Percentiles rank a stretch among this genome's conserved stretches.
These are phyloP conservation scores for Yarrowia yakushimensis DNA, from an alignment of 805 yeast genomes.

Conservation along the genomic window DNA sequence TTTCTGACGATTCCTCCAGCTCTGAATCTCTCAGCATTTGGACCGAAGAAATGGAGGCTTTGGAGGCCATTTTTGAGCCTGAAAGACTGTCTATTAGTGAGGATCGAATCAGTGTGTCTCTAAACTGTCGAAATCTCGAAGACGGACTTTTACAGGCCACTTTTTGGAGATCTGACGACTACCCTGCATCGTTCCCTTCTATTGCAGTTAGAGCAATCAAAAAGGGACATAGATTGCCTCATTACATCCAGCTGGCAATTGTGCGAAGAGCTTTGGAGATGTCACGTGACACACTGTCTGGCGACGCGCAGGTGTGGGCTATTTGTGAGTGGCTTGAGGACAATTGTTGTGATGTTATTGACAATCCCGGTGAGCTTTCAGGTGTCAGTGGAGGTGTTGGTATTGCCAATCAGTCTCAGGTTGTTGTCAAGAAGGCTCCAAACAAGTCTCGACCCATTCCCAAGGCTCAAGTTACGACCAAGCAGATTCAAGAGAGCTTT, in stretches of 20 bases:
- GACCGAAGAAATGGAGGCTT: slow-evolving; percentile 71
- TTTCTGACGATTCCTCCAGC: slow-evolving; percentile 3
- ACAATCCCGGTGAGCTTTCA: slow-evolving; percentile 71
- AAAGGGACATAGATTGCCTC: slow-evolving; percentile 31
- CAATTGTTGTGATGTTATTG: slow-evolving; percentile 53
- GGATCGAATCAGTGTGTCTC: background rate
- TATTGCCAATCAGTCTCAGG: slow-evolving; percentile 1
- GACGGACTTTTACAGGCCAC: slow-evolving; percentile 25
- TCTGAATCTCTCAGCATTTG: slow-evolving; percentile 48
- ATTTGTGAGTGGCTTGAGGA: slow-evolving; percentile 78
- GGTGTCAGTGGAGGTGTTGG: slow-evolving; percentile 37
- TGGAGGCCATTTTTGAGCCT: slow-evolving; percentile 54
- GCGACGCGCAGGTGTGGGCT: slow-evolving; percentile 65
- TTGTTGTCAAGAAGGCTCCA: slow-evolving; percentile 8
- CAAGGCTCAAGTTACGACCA: background rate
- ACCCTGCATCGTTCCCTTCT: slow-evolving; percentile 72
- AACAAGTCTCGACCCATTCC: background rate
- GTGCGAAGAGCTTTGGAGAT: slow-evolving; percentile 35
- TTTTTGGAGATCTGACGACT: slow-evolving; percentile 48
- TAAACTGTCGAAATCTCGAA: slow-evolving; percentile 2
- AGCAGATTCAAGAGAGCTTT: background rate
- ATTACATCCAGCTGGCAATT: slow-evolving; percentile 39
- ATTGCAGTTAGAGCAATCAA: slow-evolving; percentile 49
- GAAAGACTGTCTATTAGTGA: slow-evolving; percentile 37
- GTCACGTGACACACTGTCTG: slow-evolving; percentile 45